Evolutionary conservation across 371 early-diverging fungal genomes (phyloP).

Genomic region (Actinomucor elegans): DNA sequence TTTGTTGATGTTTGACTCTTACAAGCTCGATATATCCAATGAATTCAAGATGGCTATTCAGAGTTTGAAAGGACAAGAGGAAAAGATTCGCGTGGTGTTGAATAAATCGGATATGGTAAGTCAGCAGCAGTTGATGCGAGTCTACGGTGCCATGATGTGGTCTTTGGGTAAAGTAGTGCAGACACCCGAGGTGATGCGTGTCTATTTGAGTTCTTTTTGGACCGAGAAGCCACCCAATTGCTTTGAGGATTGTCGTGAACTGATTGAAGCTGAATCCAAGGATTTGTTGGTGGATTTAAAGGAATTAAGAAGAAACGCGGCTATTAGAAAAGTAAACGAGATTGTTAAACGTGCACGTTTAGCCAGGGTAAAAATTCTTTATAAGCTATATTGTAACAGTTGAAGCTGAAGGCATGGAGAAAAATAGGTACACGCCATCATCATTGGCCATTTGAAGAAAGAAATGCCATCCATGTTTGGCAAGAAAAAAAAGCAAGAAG

Average conservation of each 20-base stretch:
- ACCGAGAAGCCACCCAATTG: constrained; percentile 68
- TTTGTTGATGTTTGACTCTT: constrained; percentile 82
- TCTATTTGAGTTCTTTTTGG: constrained; percentile 85
- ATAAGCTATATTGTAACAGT: too few species aligned
- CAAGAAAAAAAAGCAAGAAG: constrained; percentile 74
- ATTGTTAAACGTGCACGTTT: constrained; percentile 85
- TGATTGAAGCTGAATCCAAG: constrained; percentile 75
- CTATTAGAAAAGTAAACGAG: constrained; percentile 84
- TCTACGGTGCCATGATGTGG: constrained; percentile 94
- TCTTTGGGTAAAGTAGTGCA: constrained; percentile 86
- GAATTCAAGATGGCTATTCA: constrained; percentile 84
- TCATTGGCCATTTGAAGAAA: constrained; percentile 74
- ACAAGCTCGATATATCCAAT: constrained; percentile 89
- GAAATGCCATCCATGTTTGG: constrained; percentile 85
- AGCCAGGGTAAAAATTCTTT: too few species aligned
- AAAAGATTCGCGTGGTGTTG: constrained; percentile 81
- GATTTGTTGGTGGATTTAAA: constrained; percentile 76
- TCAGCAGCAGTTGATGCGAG: constrained; percentile 87
- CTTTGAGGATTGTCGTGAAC: constrained; percentile 70
- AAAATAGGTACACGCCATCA: constrained; percentile 81
- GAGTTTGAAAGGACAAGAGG: constrained; percentile 77
- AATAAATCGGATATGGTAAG: constrained; percentile 89
- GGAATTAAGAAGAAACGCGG: constrained; percentile 75
- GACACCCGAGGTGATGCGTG: constrained; percentile 88
- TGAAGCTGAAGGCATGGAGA: too few species aligned